phyloP scores from a whole-genome alignment of 371 early-diverging fungal genomes.

The Mortierella sp. region DNA sequence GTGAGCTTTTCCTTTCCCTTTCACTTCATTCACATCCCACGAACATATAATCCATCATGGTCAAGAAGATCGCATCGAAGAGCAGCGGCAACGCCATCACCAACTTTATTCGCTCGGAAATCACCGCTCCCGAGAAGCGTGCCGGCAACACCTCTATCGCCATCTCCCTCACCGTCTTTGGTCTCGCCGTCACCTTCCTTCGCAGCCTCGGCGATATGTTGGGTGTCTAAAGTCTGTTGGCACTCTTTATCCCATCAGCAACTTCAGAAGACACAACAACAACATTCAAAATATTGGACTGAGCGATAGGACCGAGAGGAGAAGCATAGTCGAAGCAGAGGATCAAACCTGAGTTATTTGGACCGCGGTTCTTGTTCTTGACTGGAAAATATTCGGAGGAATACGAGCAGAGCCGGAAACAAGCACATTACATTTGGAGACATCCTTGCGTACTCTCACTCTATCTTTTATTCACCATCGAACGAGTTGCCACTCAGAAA shows the following conservation, averaged over 20 bases:
- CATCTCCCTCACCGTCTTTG: constrained; percentile 70
- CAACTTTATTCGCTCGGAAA: constrained; percentile 55
- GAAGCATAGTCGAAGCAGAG: too few relatives aligned
- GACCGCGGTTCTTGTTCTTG: too few relatives aligned
- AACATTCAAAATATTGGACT: too few relatives aligned
- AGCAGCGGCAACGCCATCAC: constrained; percentile 53
- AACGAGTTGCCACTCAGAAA: too few relatives aligned
- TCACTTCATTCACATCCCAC: constrained; percentile 6
- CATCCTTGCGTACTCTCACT: too few relatives aligned
- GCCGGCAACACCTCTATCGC: constrained; percentile 72
- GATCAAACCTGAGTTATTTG: too few relatives aligned
- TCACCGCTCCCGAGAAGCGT: constrained; percentile 58
- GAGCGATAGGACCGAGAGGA: neutral
- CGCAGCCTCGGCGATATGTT: constrained; percentile 74
- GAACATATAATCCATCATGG: constrained; percentile 31
- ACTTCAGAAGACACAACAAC: neutral
- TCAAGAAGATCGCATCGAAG: constrained; percentile 51
- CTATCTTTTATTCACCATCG: too few relatives aligned
- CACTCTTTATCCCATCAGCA: neutral
- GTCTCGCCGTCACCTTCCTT: constrained; percentile 72
- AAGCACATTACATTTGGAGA: too few relatives aligned
- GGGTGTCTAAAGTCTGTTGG: constrained; percentile 62
- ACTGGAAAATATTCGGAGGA: too few relatives aligned
- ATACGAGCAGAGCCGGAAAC: too few relatives aligned
- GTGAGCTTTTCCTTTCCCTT: constrained; percentile 1